Base-by-base conservation (phyloP, 352 stramenopile species). In the Pythium oligandrum region DNA sequence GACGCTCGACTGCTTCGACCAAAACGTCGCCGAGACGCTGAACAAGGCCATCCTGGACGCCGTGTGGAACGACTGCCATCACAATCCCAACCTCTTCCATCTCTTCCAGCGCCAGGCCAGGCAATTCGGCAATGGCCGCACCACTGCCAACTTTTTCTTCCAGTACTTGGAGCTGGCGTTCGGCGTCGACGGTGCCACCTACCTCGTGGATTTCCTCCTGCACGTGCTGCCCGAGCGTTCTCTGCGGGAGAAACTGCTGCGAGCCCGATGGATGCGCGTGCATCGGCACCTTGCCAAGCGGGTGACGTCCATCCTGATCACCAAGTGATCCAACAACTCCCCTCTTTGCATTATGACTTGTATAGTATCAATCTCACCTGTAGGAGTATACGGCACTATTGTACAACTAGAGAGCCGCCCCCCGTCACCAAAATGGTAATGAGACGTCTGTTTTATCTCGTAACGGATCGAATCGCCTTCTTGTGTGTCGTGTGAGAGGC, bases 151-250 rank as follows among this genome's bases (percentile, higher is more conserved):
- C 12, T 71, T 79, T 48, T 94, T 91, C 40, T 72, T 86, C 53
- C 76, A 88, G 64, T 94, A 92, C 55, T 50, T 94, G 26, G 83
- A 91, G 47, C 60, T 91, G 10, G 74, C 79, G n/a, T 94, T 94
- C 54, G 78, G 81, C 37, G 39, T 81, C 35, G 78, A 89, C 26
- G 81, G 81, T 34, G 82, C 76, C 1, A 68, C 60, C 11, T 94
- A 92, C 51, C 70, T 94, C 17, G 78, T 90, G 11, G 83, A 94
- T 56, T 91, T 94, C 52, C 45, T 94, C 48, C 69, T 92, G 35
- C 70, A 92, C 46, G 80, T 94, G 26, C 66, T 94, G 32, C 83
- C 83, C 0, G 78, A 91, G 45, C 55, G 75, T 44, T 66, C 73
- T 6, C 61, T 92, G 10, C 70, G 83, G 7, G 78, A 87, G 44